Evolutionary conservation across 257 asterid species (phyloP), one percentile per base, ranked within the genome.

Genomic region (Solanum etuberosum): DNA sequence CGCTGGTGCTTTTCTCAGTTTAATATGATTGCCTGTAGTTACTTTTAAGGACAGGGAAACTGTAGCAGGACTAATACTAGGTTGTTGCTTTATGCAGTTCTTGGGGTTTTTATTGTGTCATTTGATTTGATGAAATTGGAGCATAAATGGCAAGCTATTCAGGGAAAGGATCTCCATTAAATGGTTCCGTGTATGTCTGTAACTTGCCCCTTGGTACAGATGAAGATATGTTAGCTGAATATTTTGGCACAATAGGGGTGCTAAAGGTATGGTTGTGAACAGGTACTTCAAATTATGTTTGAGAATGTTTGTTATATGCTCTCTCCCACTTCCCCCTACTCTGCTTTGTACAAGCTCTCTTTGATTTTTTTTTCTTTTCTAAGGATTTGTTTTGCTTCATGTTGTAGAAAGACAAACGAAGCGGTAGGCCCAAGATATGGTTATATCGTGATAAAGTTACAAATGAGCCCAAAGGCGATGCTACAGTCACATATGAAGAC

Each of bases 361-460:
- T 54, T 54, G 25, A 20, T 46, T 68, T 70, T 87, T 29, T 73
- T 68, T 42, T 16, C 35, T 29, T 14, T 70, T 65, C 83, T 71
- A 81, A 54, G 29, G 32, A 31, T 81, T 90, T 83, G 83, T 80
- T 87, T 74, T 90, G 5, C 48, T 82, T 90, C 67, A 71, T 61
- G 89, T 27, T 48, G 71, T 87, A 96, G 99, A 97, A 97, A 91
- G 99, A 97, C 88, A 97, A 97, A 91, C 93, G 99, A 65, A 97
- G 92, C n/a, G 98, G 99, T 89, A 92, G 98, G 57, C 98, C 99
- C 20, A 95, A 94, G 94, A 92, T 97, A 92, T 97, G 99, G 99
- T 82, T 96, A 54, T 97, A 97, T 90, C 98, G 42, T 77, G 99
- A 97, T 90, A 97, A 97, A 91, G 93, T 89, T 86, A 96, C 99